These are phyloP conservation scores for Cynanchum wilfordii DNA, from an alignment of 257 asterid genomes.

Conservation along the genomic window DNA sequence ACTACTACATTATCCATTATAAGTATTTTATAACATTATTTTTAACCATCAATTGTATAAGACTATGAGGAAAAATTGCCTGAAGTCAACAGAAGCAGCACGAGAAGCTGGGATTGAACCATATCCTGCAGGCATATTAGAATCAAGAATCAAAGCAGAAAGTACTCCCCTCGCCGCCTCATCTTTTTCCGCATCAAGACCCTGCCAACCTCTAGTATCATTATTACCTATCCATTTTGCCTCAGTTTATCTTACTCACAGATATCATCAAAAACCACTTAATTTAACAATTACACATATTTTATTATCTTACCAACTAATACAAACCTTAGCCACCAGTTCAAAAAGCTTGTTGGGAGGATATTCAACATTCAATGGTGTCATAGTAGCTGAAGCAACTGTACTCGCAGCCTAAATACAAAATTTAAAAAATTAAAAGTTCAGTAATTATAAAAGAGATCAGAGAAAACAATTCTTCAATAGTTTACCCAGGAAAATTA, in stretches of 20 bases:
- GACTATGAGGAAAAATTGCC: constrained; percentile 33
- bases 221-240: constrained; percentile 8
- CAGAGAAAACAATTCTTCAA: background rate
- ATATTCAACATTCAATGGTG: constrained; percentile 65
- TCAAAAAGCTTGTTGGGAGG: constrained; percentile 78
- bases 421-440: constrained; percentile 2
- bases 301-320: constrained; percentile 13
- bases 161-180: constrained; percentile 54
- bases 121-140: constrained; percentile 54
- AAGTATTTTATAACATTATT: background rate
- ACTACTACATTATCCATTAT: background rate
- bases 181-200: constrained; percentile 87
- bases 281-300: background rate
- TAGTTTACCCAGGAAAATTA: background rate
- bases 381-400: constrained; percentile 85
- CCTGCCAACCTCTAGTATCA: constrained; percentile 55
- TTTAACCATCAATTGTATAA: background rate
- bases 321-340: constrained; percentile 74
- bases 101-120: constrained; percentile 59
- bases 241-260: constrained; percentile 10
- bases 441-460: background rate
- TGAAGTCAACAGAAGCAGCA: constrained; percentile 60
- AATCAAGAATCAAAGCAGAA: constrained; percentile 41
- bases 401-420: constrained; percentile 68
- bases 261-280: background rate